Conservation (phyloP, 2,329 filamentous ascomycete species). For the Aureobasidium pullulans region DNA sequence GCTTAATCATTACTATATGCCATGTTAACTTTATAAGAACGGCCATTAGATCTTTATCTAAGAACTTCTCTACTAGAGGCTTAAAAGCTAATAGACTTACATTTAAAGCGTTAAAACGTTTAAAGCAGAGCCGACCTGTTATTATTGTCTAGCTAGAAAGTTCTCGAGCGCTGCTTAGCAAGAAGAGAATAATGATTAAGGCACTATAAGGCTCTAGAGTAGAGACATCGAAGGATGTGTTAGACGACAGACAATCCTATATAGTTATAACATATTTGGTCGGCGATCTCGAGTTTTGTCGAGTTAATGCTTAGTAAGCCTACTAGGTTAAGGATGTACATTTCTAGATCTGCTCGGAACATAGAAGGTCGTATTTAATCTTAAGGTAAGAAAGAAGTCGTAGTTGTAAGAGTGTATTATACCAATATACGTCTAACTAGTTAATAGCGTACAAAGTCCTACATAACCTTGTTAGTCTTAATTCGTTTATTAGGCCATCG, state of each 20-base stretch:
- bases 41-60: background rate
- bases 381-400: constrained; percentile 34
- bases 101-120: background rate
- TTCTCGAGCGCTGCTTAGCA: background rate
- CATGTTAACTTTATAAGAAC: background rate
- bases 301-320: constrained; percentile 26
- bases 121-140: background rate
- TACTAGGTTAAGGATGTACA: constrained; percentile 32
- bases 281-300: background rate
- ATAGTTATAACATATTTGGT: background rate
- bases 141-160: background rate
- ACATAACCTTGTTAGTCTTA: background rate
- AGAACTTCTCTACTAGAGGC: background rate
- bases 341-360: constrained; percentile 32
- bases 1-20: background rate
- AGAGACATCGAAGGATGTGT: background rate
- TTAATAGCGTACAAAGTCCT: constrained; percentile 37
- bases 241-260: background rate
- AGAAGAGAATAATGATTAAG: background rate
- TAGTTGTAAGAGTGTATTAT: constrained; percentile 35
- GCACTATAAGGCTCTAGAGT: background rate
- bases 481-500: background rate
- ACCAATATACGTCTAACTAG: constrained; percentile 39
- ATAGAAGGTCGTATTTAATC: constrained; percentile 39
- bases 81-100: background rate